A percentile compares a stretch with the other conserved stretches of the same genome.
Conservation (phyloP, 441 rosid genomes). For the Populus hybrid region DNA sequence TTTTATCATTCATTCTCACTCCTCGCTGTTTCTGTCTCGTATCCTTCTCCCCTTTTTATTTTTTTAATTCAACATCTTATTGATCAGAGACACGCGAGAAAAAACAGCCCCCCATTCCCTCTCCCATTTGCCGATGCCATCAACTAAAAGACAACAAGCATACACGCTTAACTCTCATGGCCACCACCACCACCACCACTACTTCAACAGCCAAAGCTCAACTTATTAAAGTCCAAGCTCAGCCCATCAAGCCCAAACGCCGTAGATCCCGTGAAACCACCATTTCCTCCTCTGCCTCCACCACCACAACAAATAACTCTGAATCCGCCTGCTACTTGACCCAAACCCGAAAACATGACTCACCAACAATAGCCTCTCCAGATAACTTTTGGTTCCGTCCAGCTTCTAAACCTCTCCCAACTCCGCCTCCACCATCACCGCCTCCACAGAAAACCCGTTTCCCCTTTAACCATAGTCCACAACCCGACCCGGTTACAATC, state of each 20-base stretch:
- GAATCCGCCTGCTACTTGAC: background rate
- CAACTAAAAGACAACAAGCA: constrained; percentile 26
- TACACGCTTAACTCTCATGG: background rate
- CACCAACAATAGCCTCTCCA: constrained; percentile 40
- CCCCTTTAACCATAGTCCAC: background rate
- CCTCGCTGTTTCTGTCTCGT: constrained; percentile 21
- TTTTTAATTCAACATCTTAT: constrained; percentile 18
- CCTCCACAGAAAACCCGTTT: constrained; percentile 24
- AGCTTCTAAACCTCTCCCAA: constrained; percentile 30
- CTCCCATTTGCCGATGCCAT: constrained; percentile 13
- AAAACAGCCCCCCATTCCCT: background rate
- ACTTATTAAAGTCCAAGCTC: constrained; percentile 37
- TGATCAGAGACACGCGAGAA: background rate
- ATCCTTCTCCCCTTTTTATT: constrained; percentile 24
- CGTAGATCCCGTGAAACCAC: constrained; percentile 58
- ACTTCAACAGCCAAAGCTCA: constrained; percentile 26
- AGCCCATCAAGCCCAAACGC: constrained; percentile 59
- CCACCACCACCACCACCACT: constrained; percentile 4
- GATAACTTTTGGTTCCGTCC: constrained; percentile 41
- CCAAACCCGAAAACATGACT: constrained; percentile 28
- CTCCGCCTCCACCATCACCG: constrained; percentile 28
- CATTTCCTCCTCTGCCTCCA: constrained; percentile 40
- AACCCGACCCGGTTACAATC: constrained; percentile 26
- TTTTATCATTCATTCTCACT: constrained; percentile 4
- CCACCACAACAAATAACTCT: constrained; percentile 19